phyloP scores from a whole-genome alignment of 306 rosid species.

The Cucurbita pepo region DNA sequence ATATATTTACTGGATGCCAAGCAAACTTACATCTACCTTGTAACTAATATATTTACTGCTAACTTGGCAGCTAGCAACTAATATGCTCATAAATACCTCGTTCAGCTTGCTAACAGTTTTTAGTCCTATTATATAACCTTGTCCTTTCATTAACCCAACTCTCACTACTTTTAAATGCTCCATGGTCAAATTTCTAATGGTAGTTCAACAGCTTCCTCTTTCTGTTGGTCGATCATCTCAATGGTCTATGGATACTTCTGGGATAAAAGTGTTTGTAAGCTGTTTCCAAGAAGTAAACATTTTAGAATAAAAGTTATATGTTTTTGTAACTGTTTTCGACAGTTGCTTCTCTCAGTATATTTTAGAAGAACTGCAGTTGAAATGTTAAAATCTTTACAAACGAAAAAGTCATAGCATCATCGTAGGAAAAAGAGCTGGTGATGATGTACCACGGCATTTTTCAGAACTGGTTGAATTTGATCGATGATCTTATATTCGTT shows the following conservation, averaged over 20 bases:
- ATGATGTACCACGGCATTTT: neutral
- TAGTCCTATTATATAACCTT: neutral
- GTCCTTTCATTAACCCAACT: neutral
- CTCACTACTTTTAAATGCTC: neutral
- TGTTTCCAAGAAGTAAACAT: neutral
- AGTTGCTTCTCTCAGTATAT: neutral
- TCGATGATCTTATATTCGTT: neutral
- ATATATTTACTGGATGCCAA: neutral
- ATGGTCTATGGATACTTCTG: neutral
- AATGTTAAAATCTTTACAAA: neutral
- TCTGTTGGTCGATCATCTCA: neutral
- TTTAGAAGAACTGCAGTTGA: neutral
- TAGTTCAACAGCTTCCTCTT: neutral
- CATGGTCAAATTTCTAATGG: neutral
- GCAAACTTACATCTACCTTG: neutral
- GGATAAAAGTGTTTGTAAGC: neutral
- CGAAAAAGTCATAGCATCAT: neutral
- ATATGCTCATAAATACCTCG: neutral
- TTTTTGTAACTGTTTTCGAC: neutral
- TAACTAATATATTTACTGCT: neutral
- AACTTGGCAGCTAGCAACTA: neutral
- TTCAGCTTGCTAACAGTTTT: neutral
- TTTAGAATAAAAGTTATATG: neutral
- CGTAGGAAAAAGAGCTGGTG: neutral
- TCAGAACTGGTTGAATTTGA: neutral